Percentiles rank a stretch among this genome's conserved stretches.
Conservation (phyloP, 345 rosid genomes). For the Populus davidiana region DNA sequence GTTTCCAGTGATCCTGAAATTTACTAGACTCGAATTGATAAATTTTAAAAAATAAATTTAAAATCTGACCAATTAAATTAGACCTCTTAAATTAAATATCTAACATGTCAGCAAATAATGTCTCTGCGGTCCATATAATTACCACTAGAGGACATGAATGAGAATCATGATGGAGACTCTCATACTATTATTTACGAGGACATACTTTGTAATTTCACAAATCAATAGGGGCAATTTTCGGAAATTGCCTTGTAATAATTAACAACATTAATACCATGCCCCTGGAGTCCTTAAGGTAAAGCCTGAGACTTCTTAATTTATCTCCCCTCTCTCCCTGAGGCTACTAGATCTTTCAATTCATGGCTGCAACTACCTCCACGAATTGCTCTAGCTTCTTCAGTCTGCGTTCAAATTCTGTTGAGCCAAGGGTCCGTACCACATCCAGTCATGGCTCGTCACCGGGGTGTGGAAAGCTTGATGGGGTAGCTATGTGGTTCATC, state of each 20-base stretch:
- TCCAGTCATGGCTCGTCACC: slow-evolving; percentile 32
- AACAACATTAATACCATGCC: not conserved
- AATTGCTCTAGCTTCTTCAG: slow-evolving; percentile 33
- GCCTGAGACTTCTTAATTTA: not conserved
- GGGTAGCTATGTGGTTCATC: slow-evolving; percentile 61
- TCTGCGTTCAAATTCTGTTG: slow-evolving; percentile 29
- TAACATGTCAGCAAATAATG: not conserved
- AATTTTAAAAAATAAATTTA: too few relatives aligned
- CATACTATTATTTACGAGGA: not conserved
- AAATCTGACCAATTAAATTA: too few relatives aligned
- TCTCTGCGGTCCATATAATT: not conserved
- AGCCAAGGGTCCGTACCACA: slow-evolving; percentile 24
- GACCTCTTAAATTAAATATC: not conserved
- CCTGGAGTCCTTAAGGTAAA: not conserved
- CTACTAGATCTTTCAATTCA: slow-evolving; percentile 14
- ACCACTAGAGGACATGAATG: not conserved
- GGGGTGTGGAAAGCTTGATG: slow-evolving; percentile 51
- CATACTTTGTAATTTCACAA: not conserved
- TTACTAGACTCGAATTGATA: fast-evolving
- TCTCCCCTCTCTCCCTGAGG: not conserved
- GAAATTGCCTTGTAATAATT: not conserved
- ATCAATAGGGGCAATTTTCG: slow-evolving; percentile 6
- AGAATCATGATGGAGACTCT: not conserved
- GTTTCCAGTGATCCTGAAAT: fast-evolving
- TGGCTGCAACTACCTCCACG: slow-evolving; percentile 43